A percentile compares a stretch with the other conserved stretches of the same genome.
These are phyloP conservation scores for Polytolypa hystricis DNA, from an alignment of 2,329 filamentous ascomycete species.

Conservation along the genomic window DNA sequence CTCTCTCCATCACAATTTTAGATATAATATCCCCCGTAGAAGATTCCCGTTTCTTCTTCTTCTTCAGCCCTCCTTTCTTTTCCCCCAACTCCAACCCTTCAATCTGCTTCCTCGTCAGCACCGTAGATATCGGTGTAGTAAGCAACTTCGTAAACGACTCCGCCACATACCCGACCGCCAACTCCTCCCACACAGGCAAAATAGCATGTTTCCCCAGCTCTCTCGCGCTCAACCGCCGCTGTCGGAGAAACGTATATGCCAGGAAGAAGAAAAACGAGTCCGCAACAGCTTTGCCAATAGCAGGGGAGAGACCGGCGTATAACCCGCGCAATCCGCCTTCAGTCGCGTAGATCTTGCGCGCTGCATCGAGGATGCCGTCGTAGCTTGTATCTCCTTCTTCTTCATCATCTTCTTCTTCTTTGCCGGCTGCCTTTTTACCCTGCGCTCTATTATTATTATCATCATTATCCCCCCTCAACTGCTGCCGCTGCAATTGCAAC, in stretches of 20 bases:
- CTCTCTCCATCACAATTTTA: slow-evolving; percentile 57
- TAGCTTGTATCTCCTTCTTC: slow-evolving; percentile 42
- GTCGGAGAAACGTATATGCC: slow-evolving; percentile 54
- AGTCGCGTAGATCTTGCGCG: slow-evolving; percentile 55
- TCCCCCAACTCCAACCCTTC: slow-evolving; percentile 34
- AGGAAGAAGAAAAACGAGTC: slow-evolving; percentile 84
- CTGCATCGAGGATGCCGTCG: slow-evolving; percentile 55
- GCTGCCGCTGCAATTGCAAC: slow-evolving; percentile 63
- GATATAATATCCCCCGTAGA: slow-evolving; percentile 48
- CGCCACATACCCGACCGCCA: slow-evolving; percentile 58
- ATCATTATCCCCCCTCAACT: slow-evolving; percentile 28
- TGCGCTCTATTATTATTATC: slow-evolving; percentile 27
- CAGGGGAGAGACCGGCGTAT: slow-evolving; percentile 54
- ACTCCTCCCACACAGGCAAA: slow-evolving; percentile 58
- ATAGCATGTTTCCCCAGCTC: slow-evolving; percentile 18
- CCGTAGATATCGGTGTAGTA: slow-evolving; percentile 70
- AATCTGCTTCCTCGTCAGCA: slow-evolving; percentile 73
- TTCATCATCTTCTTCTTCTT: slow-evolving; percentile 40
- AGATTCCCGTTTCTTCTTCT: slow-evolving; percentile 12
- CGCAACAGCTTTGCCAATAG: slow-evolving; percentile 55
- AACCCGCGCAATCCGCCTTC: slow-evolving; percentile 63
- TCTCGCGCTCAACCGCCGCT: slow-evolving; percentile 30
- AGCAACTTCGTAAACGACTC: slow-evolving; percentile 65
- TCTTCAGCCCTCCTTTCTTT: slow-evolving; percentile 23
- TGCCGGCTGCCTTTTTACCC: slow-evolving; percentile 24